Base-by-base conservation (phyloP, 768 basidiomycete species). In the Pluteus cervinus region DNA sequence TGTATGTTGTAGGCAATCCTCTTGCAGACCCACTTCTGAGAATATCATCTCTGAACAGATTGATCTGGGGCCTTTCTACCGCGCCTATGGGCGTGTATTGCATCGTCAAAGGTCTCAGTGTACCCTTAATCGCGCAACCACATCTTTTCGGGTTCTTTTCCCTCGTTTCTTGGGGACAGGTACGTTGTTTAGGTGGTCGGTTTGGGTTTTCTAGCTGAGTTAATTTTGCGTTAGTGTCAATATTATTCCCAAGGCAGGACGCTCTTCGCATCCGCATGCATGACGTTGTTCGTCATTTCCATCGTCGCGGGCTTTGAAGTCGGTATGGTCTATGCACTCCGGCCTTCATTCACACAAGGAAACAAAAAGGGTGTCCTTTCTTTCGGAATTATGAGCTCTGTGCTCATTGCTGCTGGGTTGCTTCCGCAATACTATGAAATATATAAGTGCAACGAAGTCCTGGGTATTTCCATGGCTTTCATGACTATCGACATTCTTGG, bases 361-460 rank as follows among this genome's bases (percentile, higher is more conserved):
- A 56, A 60, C 24, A 37, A 48, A 28, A 50, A 49, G 4, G 62
- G 58, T 4, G 55, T 75, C 15, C 60, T 62, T 12, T 68, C 78
- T 49, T 76, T 84, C 40, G 86, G 86, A 1, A 66, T 85, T 31
- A 49, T 82, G 25, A 63, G 71, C 21, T 71, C 78, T 0, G 61
- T 79, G 7, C 48, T 86, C 15, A 67, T 88, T 25, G 63, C 74
- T 10, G 52, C 68, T 10, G 72, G 57, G 2, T 47, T 70, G 18
- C 48, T 65, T 20, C 63, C 86, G 1, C 86, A 89, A 54, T 89
- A 81, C 49, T 75, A 69, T 53, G 83, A 88, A 51, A 87, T 89
- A 30, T 81, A 71, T 57, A 70, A 72, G 44, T 64, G 68, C 48
- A 65, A 65, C 42, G 71, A 77, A 44, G 79, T 82, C 24, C 49